Evolutionary conservation across 441 rosid species (phyloP), one percentile per base, ranked within the genome.

Genomic region (Euphorbia schlechtendalii): DNA sequence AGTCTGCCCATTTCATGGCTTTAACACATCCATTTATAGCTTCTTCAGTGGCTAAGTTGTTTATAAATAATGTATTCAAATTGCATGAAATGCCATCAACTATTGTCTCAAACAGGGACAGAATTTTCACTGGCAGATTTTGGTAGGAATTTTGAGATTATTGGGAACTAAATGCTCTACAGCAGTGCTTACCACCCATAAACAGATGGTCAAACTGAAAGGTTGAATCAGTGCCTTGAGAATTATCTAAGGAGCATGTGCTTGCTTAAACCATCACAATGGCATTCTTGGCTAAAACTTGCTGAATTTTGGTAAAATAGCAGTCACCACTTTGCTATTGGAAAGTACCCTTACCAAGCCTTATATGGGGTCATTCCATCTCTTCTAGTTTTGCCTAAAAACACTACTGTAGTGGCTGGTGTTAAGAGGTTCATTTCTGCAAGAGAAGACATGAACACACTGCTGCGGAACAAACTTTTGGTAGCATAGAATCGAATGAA

Each of bases 171-270:
- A 32, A 1, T 65, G 0, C 8, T 52, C 0, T 54, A 18, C 3
- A 51, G 34, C 5, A 20, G 15, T 9, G 60, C 68, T 1, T 65
- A 64, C 25, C 59, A 64, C 6, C 67, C 59, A 3, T 32, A 63
- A 40, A 40, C 45, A 3, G 45, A 40, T 3, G 45, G 45, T 1
- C 45, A 40, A 9, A 40, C 14, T 8, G 41, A 2, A 2, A 0
- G 32, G 36, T 38, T n/a, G 48, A 1, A 45, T 45, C 59, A 67
- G 17, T 46, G 51, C 20, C 15, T 4, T 22, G 54, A 10, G 4
- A 2, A 10, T 11, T 67, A 3, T 40, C 9, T 40, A 12, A 40
- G 14, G 45, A 12, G 36, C 13, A 62, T 48, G 12, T 12, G 53
- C 41, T 22, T 14, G n/a, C 25, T 62, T 27, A 15, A 30, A 28